A percentile compares a stretch with the other conserved stretches of the same genome.
phyloP scores from a whole-genome alignment of 257 asterid species.

The Nicotiana noctiflora region DNA sequence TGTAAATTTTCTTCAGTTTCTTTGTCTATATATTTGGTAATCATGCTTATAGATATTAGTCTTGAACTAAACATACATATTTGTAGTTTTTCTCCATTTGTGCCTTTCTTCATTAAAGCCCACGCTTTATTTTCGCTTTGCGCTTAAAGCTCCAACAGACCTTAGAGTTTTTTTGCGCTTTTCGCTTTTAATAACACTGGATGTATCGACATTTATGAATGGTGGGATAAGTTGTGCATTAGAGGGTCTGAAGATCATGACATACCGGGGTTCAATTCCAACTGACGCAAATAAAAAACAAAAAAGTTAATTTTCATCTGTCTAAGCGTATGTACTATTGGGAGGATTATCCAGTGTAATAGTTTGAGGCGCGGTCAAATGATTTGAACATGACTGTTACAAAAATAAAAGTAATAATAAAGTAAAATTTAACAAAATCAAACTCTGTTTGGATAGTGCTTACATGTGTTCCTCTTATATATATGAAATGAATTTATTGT shows the following conservation, averaged over 20 bases:
- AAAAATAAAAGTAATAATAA: background rate
- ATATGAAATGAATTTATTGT: background rate
- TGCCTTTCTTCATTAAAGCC: too few species aligned
- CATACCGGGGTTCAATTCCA: background rate
- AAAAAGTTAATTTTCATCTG: background rate
- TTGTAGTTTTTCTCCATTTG: too few species aligned
- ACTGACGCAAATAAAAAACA: background rate
- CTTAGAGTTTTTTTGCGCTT: too few species aligned
- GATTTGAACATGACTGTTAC: background rate
- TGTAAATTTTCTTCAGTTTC: too few species aligned
- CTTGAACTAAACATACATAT: too few species aligned
- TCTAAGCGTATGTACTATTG: background rate
- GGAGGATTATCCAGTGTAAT: background rate
- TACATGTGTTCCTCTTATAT: background rate
- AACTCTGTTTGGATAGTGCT: background rate
- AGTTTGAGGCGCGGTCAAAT: background rate
- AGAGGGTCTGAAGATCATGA: background rate
- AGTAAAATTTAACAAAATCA: background rate
- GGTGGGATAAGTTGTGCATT: background rate
- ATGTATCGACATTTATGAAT: background rate
- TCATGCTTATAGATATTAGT: too few species aligned
- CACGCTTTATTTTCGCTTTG: too few species aligned
- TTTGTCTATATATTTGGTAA: too few species aligned
- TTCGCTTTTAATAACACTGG: too few species aligned
- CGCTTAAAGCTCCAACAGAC: too few species aligned